Conservation (phyloP, 2,329 filamentous ascomycete genomes). For the Parascedosporium putredinis region DNA sequence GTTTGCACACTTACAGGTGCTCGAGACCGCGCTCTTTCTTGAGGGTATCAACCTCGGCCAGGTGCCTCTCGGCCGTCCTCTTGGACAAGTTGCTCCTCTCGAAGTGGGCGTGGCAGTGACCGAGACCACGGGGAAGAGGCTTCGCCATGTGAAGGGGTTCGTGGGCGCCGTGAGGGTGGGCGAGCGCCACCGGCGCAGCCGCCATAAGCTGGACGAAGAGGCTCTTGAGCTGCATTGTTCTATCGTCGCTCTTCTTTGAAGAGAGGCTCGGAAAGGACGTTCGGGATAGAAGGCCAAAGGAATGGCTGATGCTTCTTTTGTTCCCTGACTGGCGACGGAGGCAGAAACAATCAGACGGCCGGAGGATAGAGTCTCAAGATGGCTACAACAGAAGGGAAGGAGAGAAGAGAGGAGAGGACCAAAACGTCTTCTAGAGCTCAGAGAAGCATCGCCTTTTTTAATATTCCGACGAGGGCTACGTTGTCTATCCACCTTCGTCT, state of each 20-base stretch:
- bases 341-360: neutral
- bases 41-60: slow-evolving; percentile 7
- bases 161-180: slow-evolving; percentile 8
- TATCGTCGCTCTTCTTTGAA: neutral
- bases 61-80: slow-evolving; percentile 12
- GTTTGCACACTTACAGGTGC: slow-evolving; percentile 8
- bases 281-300: no score
- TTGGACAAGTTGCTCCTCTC: slow-evolving; percentile 7
- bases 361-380: neutral
- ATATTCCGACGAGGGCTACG: neutral
- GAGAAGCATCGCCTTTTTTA: neutral
- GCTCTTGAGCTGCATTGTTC: slow-evolving; percentile 7
- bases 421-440: neutral
- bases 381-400: neutral
- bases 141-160: slow-evolving; percentile 8
- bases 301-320: no score
- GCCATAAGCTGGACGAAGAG: slow-evolving; percentile 4
- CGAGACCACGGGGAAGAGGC: slow-evolving; percentile 9
- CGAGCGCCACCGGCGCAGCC: slow-evolving; percentile 9
- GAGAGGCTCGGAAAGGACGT: neutral
- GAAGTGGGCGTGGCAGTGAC: slow-evolving; percentile 12
- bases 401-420: neutral
- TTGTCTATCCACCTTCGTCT: no score
- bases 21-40: slow-evolving; percentile 10
- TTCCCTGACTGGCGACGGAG: no score